Percentiles rank a stretch among this genome's conserved stretches.
These are phyloP conservation scores for Boechera stricta DNA, from an alignment of 345 rosid genomes.

Conservation along the genomic window DNA sequence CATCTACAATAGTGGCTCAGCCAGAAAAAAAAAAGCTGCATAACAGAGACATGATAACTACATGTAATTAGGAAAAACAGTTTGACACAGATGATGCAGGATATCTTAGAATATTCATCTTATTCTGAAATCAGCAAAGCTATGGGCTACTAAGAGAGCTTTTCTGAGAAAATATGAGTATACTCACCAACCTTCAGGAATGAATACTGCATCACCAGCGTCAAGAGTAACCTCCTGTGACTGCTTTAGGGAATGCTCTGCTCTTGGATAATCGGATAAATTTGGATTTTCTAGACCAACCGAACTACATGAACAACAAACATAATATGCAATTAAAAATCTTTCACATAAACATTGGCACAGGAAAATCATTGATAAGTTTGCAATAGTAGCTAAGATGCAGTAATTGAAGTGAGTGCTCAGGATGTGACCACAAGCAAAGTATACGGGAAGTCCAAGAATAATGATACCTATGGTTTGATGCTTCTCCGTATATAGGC, in stretches of 20 bases:
- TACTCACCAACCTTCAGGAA: conserved; percentile 99
- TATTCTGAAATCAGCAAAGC: conserved; percentile 7
- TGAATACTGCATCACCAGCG: conserved; percentile 92
- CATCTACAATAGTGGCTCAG: not conserved
- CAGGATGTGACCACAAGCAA: conserved; percentile 5
- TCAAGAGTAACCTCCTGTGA: conserved; percentile 73
- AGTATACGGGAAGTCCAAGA: conserved; percentile 14
- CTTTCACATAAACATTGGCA: not conserved
- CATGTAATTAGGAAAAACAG: not conserved
- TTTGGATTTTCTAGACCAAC: conserved; percentile 70
- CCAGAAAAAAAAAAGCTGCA: conserved; percentile 9
- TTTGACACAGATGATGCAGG: conserved; percentile 16
- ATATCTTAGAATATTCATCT: conserved; percentile 4
- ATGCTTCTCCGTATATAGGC: conserved; percentile 92
- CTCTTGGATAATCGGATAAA: conserved; percentile 74
- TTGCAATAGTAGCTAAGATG: not conserved
- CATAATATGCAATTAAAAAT: conserved; percentile 18
- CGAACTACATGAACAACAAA: conserved; percentile 57
- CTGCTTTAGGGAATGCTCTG: conserved; percentile 56
- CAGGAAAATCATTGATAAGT: conserved; percentile 15
- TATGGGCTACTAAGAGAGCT: conserved; percentile 15
- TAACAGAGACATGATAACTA: conserved; percentile 13
- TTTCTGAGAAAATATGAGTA: conserved; percentile 28
- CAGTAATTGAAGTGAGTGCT: not conserved
- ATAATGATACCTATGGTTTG: conserved; percentile 78